phyloP scores from a whole-genome alignment of 2,329 filamentous ascomycete species.

The Penicillium capsulatum region DNA sequence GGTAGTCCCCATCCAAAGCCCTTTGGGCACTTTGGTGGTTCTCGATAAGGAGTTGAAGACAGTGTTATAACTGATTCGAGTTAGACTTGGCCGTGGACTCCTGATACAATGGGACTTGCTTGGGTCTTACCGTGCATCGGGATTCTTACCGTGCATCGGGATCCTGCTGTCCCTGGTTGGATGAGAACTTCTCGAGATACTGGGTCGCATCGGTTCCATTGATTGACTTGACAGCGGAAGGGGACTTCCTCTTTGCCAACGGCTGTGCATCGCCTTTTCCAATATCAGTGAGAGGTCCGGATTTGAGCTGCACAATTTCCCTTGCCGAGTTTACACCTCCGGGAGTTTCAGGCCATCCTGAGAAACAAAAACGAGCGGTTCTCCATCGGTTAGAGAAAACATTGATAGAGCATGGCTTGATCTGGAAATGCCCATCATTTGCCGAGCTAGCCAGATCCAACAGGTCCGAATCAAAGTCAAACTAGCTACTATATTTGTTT shows the following conservation, averaged over 20 bases:
- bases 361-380: constrained; percentile 55
- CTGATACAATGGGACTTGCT: too few relatives aligned
- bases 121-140: not conserved
- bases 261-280: not conserved
- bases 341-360: constrained; percentile 54
- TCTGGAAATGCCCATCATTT: constrained; percentile 58
- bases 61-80: too few relatives aligned
- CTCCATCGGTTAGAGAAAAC: constrained; percentile 42
- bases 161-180: constrained; percentile 49
- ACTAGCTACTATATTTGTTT: constrained; percentile 48
- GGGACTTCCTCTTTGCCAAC: constrained; percentile 22
- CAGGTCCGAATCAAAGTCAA: constrained; percentile 52
- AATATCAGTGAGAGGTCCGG: not conserved
- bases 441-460: constrained; percentile 50
- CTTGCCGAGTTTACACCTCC: constrained; percentile 43
- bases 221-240: constrained; percentile 51
- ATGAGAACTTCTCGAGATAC: constrained; percentile 41
- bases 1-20: too few relatives aligned
- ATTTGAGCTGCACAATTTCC: not conserved
- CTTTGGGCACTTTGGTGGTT: too few relatives aligned
- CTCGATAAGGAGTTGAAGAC: too few relatives aligned
- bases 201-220: constrained; percentile 51
- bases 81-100: too few relatives aligned
- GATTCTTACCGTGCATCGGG: constrained; percentile 49
- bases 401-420: constrained; percentile 13